These are phyloP conservation scores for Nicotiana attenuata DNA, from an alignment of 257 asterid genomes.

Conservation along the genomic window DNA sequence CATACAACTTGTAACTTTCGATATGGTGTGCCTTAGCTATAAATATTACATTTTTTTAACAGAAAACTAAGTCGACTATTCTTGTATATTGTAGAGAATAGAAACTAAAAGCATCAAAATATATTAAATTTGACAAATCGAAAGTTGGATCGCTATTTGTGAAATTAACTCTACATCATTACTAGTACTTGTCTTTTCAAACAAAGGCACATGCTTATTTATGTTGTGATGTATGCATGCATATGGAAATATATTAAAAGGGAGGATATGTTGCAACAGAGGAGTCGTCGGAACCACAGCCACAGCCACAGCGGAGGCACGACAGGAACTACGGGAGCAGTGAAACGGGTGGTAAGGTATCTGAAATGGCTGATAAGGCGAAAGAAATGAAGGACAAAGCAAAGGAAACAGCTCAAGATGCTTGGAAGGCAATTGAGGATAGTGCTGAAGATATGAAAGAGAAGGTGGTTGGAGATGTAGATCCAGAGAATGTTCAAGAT, in stretches of 20 bases:
- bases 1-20: background rate
- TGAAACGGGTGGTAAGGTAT: slow-evolving; percentile 7
- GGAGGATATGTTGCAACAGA: slow-evolving; percentile 9
- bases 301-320: background rate
- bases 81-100: too few species aligned
- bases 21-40: background rate
- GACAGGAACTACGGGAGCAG: background rate
- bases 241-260: background rate
- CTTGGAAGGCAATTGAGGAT: slow-evolving; percentile 14
- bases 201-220: background rate
- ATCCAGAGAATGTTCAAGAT: background rate
- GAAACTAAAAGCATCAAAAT: too few species aligned
- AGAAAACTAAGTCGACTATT: background rate
- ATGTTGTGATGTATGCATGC: background rate
- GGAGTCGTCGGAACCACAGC: background rate
- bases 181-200: background rate
- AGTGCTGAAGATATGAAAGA: background rate
- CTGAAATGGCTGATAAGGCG: slow-evolving; percentile 3
- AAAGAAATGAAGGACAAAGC: slow-evolving; percentile 7
- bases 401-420: slow-evolving; percentile 8
- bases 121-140: too few species aligned
- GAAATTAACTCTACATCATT: background rate
- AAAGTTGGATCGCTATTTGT: background rate
- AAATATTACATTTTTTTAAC: too few species aligned
- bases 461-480: background rate